Percentiles rank a stretch among this genome's conserved stretches.
These are phyloP conservation scores for Clonostachys rosea DNA, from an alignment of 2,329 filamentous ascomycete species.

Conservation along the genomic window DNA sequence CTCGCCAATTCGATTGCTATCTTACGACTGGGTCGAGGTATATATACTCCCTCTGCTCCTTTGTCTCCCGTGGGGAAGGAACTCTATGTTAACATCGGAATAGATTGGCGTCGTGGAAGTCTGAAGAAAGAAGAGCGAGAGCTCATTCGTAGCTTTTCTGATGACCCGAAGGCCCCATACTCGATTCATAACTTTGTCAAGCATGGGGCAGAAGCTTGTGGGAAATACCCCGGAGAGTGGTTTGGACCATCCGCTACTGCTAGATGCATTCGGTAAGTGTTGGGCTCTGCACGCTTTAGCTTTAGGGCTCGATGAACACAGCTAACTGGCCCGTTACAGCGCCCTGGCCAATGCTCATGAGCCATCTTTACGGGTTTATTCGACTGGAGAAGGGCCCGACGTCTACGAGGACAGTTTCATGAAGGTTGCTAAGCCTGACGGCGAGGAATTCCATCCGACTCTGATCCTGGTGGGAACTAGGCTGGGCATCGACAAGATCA, in stretches of 20 bases:
- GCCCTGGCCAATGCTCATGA: constrained; percentile 67
- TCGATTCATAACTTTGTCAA: constrained; percentile 93
- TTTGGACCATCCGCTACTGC: constrained; percentile 97
- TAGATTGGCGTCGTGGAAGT: constrained; percentile 70
- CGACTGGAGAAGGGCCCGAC: constrained; percentile 84
- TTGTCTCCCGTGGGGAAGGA: no score
- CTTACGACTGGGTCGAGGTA: constrained; percentile 75
- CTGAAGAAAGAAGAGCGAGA: constrained; percentile 57
- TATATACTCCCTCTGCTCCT: constrained; percentile 6
- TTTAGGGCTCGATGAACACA: background rate
- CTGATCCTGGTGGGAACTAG: constrained; percentile 85
- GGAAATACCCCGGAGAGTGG: constrained; percentile 96
- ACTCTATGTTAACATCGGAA: background rate
- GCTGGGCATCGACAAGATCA: constrained; percentile 90
- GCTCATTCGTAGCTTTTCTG: constrained; percentile 79
- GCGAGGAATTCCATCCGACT: constrained; percentile 71
- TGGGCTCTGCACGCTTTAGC: background rate
- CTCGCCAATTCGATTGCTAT: constrained; percentile 79
- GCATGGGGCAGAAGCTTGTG: constrained; percentile 81
- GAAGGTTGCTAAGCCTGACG: constrained; percentile 65
- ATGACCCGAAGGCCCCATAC: constrained; percentile 80
- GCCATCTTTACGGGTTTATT: constrained; percentile 72
- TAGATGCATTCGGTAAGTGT: constrained; percentile 79
- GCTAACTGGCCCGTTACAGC: constrained; percentile 35
- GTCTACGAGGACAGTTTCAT: constrained; percentile 90